Base-by-base conservation (phyloP, 345 rosid genomes). In the Eutrema japonicum region DNA sequence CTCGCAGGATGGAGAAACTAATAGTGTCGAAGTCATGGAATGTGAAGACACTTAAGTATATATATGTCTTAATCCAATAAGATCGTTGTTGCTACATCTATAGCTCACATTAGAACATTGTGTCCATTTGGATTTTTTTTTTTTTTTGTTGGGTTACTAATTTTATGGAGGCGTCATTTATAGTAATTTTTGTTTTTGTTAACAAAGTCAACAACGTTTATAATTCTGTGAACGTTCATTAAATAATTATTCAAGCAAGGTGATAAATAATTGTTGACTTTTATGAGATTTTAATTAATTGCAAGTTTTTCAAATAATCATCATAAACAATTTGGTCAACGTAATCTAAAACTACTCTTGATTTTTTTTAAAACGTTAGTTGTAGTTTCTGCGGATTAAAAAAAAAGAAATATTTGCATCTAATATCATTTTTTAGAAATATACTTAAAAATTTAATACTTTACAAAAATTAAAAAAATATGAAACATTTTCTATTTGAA, bases 1-100 rank as follows among this genome's bases (percentile, higher is more conserved):
- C 45, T 75, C 70, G 35, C 33, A 68, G 73, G 43, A 10, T 68
- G 36, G 79, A 75, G 64, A 68, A 1, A 55, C 79, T n/a, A n/a
- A n/a, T 68, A 68, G 14, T 46, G 49, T 68, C 33, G 57, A 75
- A 41, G 54, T 75, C 35, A 51, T 53, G 33, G 55, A 67, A 26
- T 26, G 13, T 57, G 66, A 66, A 58, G 32, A 30, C 26, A 48
- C 51, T 67, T 56, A 41, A 45, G 48, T 36, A 13, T 40, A 13
- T 40, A 13, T 38, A 51, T 74, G 46, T 66, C 35, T 1, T 47
- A 27, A 30, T 56, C 11, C 49, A 64, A 64, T 47, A 46, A 64
- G 38, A 30, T 69, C n/a, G 9, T 51, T 40, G 13, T 35, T 33
- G 60, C 56, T 8, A 33, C 16, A 12, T 43, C 12, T 43, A 18